Percentiles rank a stretch among this genome's conserved stretches.
These are phyloP conservation scores for Phytophthora pseudosyringae DNA, from an alignment of 352 stramenopile species.

Conservation along the genomic window DNA sequence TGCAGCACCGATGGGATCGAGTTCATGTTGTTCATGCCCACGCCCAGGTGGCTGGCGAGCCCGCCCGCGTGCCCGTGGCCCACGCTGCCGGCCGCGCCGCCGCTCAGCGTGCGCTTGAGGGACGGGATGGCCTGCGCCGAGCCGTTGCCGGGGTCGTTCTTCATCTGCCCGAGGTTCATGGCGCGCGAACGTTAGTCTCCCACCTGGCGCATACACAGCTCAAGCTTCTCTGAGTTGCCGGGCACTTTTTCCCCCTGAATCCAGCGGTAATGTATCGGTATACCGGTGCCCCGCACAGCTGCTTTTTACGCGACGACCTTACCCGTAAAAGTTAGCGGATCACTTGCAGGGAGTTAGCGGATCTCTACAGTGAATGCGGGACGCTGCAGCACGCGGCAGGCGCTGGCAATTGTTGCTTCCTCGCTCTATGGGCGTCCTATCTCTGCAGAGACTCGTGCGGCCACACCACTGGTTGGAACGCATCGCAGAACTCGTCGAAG, in stretches of 20 bases:
- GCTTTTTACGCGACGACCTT: conserved; percentile 16
- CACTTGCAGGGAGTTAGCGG: background rate
- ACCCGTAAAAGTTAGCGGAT: background rate
- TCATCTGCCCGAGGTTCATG: conserved; percentile 83
- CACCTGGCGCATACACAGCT: conserved; percentile 11
- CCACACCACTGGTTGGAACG: conserved; percentile 65
- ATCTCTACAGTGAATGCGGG: too few species aligned
- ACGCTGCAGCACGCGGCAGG: background rate
- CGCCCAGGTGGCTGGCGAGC: conserved; percentile 59
- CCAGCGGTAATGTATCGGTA: conserved; percentile 7
- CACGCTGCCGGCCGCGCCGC: conserved; percentile 53
- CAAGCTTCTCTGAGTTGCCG: conserved; percentile 12
- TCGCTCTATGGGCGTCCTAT: conserved; percentile 18
- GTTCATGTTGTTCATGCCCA: conserved; percentile 80
- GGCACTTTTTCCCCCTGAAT: conserved; percentile 10
- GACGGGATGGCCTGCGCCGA: conserved; percentile 77
- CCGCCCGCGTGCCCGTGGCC: conserved; percentile 44
- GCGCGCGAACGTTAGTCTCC: conserved; percentile 1
- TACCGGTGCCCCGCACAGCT: conserved; percentile 13
- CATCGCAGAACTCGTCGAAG: conserved; percentile 77
- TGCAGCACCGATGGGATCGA: conserved; percentile 84
- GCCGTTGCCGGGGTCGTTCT: conserved; percentile 61
- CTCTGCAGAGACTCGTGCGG: conserved; percentile 42
- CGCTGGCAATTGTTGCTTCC: conserved; percentile 7
- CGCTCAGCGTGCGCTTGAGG: conserved; percentile 86